phyloP scores from a whole-genome alignment of 2,329 filamentous ascomycete species.

The Hypoxylon sp. region DNA sequence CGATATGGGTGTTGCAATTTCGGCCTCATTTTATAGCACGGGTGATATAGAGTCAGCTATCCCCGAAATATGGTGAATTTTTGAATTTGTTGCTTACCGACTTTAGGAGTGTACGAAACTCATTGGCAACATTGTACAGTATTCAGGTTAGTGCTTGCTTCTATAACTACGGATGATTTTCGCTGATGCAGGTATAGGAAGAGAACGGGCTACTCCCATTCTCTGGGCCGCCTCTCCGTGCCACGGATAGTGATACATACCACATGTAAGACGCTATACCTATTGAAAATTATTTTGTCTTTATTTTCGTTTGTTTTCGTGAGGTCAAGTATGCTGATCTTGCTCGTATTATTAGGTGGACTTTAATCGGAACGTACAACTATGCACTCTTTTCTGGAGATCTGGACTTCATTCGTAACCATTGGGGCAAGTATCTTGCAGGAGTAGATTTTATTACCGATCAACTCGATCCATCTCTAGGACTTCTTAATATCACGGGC shows the following conservation, averaged over 20 bases:
- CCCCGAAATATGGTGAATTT: neutral
- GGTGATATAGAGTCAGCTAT: constrained; percentile 49
- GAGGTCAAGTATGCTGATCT: constrained; percentile 10
- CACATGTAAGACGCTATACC: constrained; percentile 42
- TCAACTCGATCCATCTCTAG: constrained; percentile 36
- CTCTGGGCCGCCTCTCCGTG: constrained; percentile 40
- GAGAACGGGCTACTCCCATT: constrained; percentile 41
- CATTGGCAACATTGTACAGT: constrained; percentile 51
- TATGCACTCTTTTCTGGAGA: constrained; percentile 66
- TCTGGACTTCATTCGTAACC: constrained; percentile 53
- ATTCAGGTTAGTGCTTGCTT: constrained; percentile 40
- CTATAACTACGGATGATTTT: constrained; percentile 10
- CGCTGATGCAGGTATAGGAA: constrained; percentile 17
- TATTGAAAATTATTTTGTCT: neutral
- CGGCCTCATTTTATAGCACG: constrained; percentile 60
- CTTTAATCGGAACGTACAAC: constrained; percentile 65
- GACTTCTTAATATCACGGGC: constrained; percentile 38
- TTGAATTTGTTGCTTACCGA: constrained; percentile 22
- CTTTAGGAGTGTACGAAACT: constrained; percentile 54
- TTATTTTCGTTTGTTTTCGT: too few species aligned
- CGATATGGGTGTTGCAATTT: constrained; percentile 63
- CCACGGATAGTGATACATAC: constrained; percentile 42
- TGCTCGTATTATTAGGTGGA: constrained; percentile 44
- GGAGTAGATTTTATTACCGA: constrained; percentile 51
- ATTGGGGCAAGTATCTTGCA: constrained; percentile 58